These are phyloP conservation scores for Russula griseocarnosa DNA, from an alignment of 768 basidiomycete species.

Conservation along the genomic window DNA sequence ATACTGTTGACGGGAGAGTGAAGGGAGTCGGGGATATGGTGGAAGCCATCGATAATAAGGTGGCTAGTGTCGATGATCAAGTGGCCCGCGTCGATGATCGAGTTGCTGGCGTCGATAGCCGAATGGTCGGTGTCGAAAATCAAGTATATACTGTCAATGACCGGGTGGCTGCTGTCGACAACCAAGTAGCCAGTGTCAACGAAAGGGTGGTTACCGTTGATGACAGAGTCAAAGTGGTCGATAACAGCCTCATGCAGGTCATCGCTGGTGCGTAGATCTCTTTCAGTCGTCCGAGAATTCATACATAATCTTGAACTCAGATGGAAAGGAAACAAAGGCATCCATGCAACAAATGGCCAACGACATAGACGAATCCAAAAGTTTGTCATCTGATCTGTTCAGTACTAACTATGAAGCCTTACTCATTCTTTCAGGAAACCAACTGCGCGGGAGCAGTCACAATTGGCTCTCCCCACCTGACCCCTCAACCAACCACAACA, in stretches of 20 bases:
- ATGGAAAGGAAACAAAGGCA: too few species aligned
- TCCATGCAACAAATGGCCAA: background rate
- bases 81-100: background rate
- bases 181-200: too few species aligned
- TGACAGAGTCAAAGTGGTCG: background rate
- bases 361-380: background rate
- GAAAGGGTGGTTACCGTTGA: too few species aligned
- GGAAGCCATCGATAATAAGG: background rate
- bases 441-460: background rate
- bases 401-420: background rate
- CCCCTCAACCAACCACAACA: constrained; percentile 7
- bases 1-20: background rate
- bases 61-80: background rate
- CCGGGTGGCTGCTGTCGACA: too few species aligned
- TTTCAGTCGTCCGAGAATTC: background rate
- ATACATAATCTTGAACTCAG: background rate
- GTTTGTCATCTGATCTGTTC: background rate
- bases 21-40: background rate
- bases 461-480: constrained; percentile 17
- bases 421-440: background rate
- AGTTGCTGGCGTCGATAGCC: too few species aligned
- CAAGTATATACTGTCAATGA: too few species aligned
- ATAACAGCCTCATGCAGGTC: background rate
- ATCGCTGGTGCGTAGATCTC: background rate
- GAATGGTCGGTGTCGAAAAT: too few species aligned